A percentile compares a stretch with the other conserved stretches of the same genome.
Conservation (phyloP, 768 basidiomycete species). For the Rubroboletus satanas region DNA sequence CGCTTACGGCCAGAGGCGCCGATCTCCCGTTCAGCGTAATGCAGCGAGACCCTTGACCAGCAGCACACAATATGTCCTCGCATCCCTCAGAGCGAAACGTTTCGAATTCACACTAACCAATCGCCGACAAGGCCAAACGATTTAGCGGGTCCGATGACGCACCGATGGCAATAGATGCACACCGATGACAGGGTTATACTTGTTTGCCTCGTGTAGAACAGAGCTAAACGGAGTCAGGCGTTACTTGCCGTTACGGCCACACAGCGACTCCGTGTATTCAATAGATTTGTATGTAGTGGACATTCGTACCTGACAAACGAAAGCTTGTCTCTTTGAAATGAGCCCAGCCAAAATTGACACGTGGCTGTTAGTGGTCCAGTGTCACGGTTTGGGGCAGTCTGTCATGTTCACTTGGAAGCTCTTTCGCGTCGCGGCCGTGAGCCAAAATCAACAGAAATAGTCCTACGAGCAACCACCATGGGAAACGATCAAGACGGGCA, state of each 20-base stretch:
- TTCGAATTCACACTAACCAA: slow-evolving; percentile 1
- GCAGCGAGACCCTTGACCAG: neutral
- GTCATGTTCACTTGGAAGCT: too few species aligned
- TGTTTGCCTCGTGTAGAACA: neutral
- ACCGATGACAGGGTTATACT: neutral
- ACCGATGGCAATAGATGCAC: too few species aligned
- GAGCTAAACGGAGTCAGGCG: neutral
- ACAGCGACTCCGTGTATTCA: neutral
- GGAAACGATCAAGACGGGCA: too few species aligned
- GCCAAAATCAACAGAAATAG: neutral
- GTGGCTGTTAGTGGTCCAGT: too few species aligned
- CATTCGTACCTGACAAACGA: neutral
- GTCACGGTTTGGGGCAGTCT: too few species aligned
- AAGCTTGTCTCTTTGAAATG: neutral
- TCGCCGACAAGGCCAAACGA: neutral
- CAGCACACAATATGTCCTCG: neutral
- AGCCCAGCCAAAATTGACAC: too few species aligned
- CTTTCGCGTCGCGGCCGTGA: neutral
- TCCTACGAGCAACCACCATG: neutral
- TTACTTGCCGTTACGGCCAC: neutral
- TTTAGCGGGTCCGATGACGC: neutral
- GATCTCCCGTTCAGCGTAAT: neutral
- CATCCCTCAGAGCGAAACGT: neutral
- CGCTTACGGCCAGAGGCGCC: neutral
- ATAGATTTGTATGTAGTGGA: neutral